Conservation (phyloP, 441 rosid genomes). For the Pelargonium cotyledonis region DNA sequence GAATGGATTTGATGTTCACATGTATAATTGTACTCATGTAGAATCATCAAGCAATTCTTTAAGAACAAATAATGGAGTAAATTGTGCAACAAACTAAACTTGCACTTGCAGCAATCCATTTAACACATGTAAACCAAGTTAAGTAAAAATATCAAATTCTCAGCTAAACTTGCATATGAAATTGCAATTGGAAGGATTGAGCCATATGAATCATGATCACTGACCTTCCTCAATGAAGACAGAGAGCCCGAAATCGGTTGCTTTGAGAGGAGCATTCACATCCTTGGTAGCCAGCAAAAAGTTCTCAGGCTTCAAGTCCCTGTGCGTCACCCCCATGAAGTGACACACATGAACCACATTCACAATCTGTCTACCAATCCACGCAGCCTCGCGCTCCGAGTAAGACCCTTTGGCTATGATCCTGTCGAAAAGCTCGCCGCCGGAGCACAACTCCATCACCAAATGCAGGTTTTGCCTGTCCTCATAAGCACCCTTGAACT, state of each 20-base stretch:
- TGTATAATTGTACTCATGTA: not conserved
- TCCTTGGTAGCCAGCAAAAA: slow-evolving; percentile 43
- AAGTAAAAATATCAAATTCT: not conserved
- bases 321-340: too few species aligned
- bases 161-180: too few species aligned
- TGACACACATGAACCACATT: slow-evolving; percentile 52
- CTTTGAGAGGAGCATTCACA: slow-evolving; percentile 40
- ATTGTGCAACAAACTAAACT: not conserved
- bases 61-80: too few species aligned
- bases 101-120: slow-evolving; percentile 3
- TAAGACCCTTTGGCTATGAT: slow-evolving; percentile 43
- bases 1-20: not conserved
- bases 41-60: too few species aligned
- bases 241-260: slow-evolving; percentile 58
- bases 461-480: slow-evolving; percentile 1
- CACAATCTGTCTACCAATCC: slow-evolving; percentile 46
- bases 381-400: slow-evolving; percentile 51
- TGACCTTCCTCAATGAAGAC: slow-evolving; percentile 60
- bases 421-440: slow-evolving; percentile 66
- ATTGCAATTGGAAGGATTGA: too few species aligned
- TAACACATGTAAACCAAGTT: not conserved
- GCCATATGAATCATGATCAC: not conserved
- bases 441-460: slow-evolving; percentile 26
- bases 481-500: not conserved
- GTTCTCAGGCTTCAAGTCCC: slow-evolving; percentile 40